These are phyloP conservation scores for Colletotrichum chrysophilum DNA, from an alignment of 2,329 filamentous ascomycete species.

Conservation along the genomic window DNA sequence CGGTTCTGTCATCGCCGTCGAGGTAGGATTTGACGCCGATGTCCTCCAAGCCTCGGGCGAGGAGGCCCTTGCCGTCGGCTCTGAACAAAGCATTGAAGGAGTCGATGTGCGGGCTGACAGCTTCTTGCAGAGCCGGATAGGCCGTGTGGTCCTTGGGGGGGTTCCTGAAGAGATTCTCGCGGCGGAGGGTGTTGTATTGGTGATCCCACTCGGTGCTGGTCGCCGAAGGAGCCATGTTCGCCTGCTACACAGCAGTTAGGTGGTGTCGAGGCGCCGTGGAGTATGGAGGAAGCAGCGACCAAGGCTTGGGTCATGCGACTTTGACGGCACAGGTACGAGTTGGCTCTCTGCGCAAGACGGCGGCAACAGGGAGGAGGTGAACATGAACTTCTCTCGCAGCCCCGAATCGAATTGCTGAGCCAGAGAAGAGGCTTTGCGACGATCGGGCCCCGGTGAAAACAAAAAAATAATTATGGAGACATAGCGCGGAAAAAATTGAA, in stretches of 20 bases:
- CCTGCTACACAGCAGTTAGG: background rate
- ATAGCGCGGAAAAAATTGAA: conserved; percentile 8
- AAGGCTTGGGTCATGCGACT: background rate
- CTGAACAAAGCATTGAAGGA: conserved; percentile 94
- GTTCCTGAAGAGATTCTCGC: conserved; percentile 87
- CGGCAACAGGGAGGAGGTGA: background rate
- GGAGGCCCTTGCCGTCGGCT: conserved; percentile 63
- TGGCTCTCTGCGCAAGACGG: background rate
- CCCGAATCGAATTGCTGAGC: background rate
- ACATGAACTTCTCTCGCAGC: background rate
- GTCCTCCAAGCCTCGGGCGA: conserved; percentile 81
- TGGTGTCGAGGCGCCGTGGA: background rate
- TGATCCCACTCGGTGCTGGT: conserved; percentile 80
- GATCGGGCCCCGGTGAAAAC: conserved; percentile 1
- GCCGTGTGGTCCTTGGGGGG: conserved; percentile 87
- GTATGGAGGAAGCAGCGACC: background rate
- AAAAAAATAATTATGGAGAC: conserved; percentile 22
- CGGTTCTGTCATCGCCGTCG: conserved; percentile 75
- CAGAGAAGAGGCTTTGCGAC: background rate
- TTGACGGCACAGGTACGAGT: background rate
- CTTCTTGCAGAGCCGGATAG: conserved; percentile 83
- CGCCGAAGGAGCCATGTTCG: conserved; percentile 58
- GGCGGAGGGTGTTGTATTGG: conserved; percentile 83
- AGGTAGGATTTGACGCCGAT: conserved; percentile 90
- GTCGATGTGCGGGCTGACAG: conserved; percentile 91